These are phyloP conservation scores for Paramyrothecium roridum DNA, from an alignment of 2,329 filamentous ascomycete genomes.

Conservation along the genomic window DNA sequence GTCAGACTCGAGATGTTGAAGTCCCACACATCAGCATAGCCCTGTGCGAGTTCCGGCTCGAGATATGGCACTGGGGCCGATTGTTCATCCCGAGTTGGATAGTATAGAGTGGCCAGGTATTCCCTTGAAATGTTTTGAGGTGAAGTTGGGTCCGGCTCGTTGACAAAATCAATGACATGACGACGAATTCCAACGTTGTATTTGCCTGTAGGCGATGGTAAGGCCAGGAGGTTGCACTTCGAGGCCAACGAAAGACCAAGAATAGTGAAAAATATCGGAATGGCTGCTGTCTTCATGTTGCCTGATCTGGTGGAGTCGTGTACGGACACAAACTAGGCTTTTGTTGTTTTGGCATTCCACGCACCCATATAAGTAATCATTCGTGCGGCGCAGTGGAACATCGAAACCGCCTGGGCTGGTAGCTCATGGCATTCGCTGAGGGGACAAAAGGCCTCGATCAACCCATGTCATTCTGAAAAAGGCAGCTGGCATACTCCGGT, in stretches of 20 bases:
- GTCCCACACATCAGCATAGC: constrained; percentile 1
- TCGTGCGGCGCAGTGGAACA: too few relatives aligned
- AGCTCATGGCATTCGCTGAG: too few relatives aligned
- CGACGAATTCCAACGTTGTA: constrained; percentile 10
- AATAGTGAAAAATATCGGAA: too few relatives aligned
- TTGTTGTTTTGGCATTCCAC: too few relatives aligned
- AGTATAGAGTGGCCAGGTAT: constrained; percentile 10
- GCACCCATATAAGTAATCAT: too few relatives aligned
- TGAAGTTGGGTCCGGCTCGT: constrained; percentile 1
- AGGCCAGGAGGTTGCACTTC: not conserved
- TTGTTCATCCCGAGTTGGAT: constrained; percentile 4
- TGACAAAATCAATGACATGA: constrained; percentile 3
- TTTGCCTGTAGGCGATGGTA: constrained; percentile 2
- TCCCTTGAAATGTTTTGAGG: constrained; percentile 7
- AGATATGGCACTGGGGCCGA: constrained; percentile 4
- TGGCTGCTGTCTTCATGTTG: too few relatives aligned
- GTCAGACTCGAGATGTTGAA: constrained; percentile 9
- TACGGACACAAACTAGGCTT: too few relatives aligned
- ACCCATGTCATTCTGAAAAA: too few relatives aligned
- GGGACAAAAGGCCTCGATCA: too few relatives aligned
- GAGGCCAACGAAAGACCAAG: not conserved
- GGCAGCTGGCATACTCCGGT: too few relatives aligned
- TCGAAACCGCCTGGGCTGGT: too few relatives aligned
- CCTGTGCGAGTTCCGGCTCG: constrained; percentile 7
- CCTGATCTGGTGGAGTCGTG: too few relatives aligned